Base-by-base conservation (phyloP, 2,329 filamentous ascomycete species). In the Diaporthe velutina region DNA sequence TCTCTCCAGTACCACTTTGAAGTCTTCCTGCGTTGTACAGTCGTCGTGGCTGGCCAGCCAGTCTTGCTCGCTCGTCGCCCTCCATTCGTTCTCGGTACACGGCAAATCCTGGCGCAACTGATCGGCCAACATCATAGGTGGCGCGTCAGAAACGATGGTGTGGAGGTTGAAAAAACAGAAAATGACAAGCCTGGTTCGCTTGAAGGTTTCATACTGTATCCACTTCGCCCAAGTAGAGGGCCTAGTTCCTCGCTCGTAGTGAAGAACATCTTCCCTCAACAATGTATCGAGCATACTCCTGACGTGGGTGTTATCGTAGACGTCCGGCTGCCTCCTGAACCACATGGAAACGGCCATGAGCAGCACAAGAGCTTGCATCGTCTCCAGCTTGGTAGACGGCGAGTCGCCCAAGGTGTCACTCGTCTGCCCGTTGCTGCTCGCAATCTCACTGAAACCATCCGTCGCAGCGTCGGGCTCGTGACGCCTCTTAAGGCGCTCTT, bases 11-110 rank as follows among this genome's bases (percentile, higher is more conserved):
- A 57, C 30, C 54, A 57, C 9, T 12, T 35, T 35, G 1, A 57
- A 7, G 9, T 57, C 54, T 13, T 57, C 54, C 54, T 57, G 54
- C 2, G 54, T 57, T n/a, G 54, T 57, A 33, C 30, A 35, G 30
- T 57, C 54, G 30, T 57, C 54, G 30, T 35, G 54, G 17, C 30
- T 57, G 54, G 54, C 54, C 12, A 57, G 30, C 54, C 54, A 57
- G 19, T 57, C 54, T 35, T 57, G 54, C 30, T 57, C 54, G 19
- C 8, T 57, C 19, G 28, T 33, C 19, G 54, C 54, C 54, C 30
- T 57, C 54, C 54, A 57, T n/a, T 57, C 54, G 17, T 57, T 57
- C 54, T 57, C 54, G 12, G 54, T 57, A 57, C 54, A 57, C 30
- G 54, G 54, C 2, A 57, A 57, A 30, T 57, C 54, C 15, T 35